Conservation (phyloP, 2,329 filamentous ascomycete species). For the Rhynchosporium secalis region DNA sequence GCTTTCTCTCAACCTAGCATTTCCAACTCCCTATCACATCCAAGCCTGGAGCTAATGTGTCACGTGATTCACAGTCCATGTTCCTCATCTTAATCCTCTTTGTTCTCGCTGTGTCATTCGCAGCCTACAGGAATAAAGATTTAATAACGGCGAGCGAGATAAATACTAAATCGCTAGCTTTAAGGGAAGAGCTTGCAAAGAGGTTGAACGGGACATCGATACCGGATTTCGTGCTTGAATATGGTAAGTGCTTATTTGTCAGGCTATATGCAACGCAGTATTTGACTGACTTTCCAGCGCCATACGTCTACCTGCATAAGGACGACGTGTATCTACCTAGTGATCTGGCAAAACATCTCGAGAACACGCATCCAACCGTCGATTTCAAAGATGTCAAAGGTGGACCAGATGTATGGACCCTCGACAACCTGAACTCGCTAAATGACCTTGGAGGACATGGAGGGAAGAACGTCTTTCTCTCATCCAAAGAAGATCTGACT, state of each 20-base stretch:
- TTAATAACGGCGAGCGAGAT: conserved; percentile 14
- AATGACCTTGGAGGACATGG: conserved; percentile 43
- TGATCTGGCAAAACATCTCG: conserved; percentile 46
- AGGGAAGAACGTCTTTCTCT: conserved; percentile 46
- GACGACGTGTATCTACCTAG: conserved; percentile 49
- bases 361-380: conserved; percentile 45
- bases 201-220: conserved; percentile 36
- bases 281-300: conserved; percentile 42
- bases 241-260: conserved; percentile 39
- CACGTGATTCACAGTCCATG: conserved; percentile 27
- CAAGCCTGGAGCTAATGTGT: conserved; percentile 4
- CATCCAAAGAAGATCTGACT: conserved; percentile 46
- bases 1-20: neutral
- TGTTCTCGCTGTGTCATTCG: conserved; percentile 18
- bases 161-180: conserved; percentile 20
- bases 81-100: conserved; percentile 20
- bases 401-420: conserved; percentile 41
- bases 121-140: conserved; percentile 18
- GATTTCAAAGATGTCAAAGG: conserved; percentile 43
- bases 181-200: conserved; percentile 18
- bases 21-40: neutral
- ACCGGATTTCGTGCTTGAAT: conserved; percentile 45
- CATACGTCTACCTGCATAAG: conserved; percentile 49
- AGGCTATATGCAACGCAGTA: neutral
- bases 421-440: conserved; percentile 48